These are phyloP conservation scores for Candolleomyces efflorescens DNA, from an alignment of 768 basidiomycete species.

Conservation along the genomic window DNA sequence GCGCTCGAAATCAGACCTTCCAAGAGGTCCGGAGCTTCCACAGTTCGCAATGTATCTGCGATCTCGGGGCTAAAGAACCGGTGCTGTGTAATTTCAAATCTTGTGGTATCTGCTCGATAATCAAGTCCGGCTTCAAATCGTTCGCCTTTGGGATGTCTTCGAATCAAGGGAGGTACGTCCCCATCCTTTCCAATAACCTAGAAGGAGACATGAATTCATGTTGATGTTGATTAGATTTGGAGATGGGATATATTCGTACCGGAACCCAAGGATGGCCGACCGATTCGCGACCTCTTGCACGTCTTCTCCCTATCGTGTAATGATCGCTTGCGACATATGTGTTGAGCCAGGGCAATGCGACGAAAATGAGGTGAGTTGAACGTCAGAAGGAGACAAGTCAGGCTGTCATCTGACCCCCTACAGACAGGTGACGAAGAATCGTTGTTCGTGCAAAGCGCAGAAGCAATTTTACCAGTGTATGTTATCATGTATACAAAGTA, in stretches of 20 bases:
- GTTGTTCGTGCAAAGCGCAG: constrained; percentile 48
- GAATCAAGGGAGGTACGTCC: constrained; percentile 52
- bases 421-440: constrained; percentile 46
- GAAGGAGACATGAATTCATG: not conserved
- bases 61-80: constrained; percentile 52
- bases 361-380: constrained; percentile 24
- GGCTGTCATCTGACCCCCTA: not conserved
- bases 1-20: constrained; percentile 31
- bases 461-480: constrained; percentile 55
- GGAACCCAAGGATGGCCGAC: constrained; percentile 56
- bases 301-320: constrained; percentile 61
- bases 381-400: constrained; percentile 9
- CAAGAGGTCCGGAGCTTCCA: constrained; percentile 58
- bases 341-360: constrained; percentile 33
- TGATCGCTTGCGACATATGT: constrained; percentile 55
- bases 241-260: constrained; percentile 59
- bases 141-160: constrained; percentile 52
- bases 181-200: not conserved
- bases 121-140: constrained; percentile 51
- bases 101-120: constrained; percentile 60
- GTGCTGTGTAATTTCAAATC: constrained; percentile 53
- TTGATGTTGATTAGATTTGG: constrained; percentile 40
- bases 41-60: constrained; percentile 64
- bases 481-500: constrained; percentile 54
- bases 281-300: constrained; percentile 61